A percentile compares a stretch with the other conserved stretches of the same genome.
These are phyloP conservation scores for Colletotrichum truncatum DNA, from an alignment of 2,329 filamentous ascomycete species.

Conservation along the genomic window DNA sequence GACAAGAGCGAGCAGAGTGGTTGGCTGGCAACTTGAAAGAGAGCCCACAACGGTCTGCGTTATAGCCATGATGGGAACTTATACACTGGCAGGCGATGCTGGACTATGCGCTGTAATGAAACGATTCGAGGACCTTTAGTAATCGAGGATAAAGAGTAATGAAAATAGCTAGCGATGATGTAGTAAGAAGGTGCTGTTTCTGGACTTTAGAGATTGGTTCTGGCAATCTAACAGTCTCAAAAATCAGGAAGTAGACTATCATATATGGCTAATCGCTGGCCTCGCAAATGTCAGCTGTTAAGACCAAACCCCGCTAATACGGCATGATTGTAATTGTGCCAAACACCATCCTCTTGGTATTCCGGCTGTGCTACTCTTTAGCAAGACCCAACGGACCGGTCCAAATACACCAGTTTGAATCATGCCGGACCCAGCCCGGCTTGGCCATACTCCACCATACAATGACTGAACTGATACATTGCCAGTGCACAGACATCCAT, in stretches of 20 bases:
- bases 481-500: background rate
- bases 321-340: background rate
- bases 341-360: background rate
- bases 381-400: background rate
- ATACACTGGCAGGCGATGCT: too few species aligned
- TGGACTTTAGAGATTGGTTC: background rate
- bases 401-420: background rate
- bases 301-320: too few species aligned
- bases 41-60: background rate
- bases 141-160: background rate
- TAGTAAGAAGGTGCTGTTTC: conserved; percentile 1
- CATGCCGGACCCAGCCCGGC: background rate
- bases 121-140: background rate
- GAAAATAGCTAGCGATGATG: too few species aligned
- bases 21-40: background rate
- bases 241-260: too few species aligned
- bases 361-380: background rate
- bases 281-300: too few species aligned
- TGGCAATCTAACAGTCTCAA: too few species aligned
- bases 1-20: background rate
- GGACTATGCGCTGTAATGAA: background rate
- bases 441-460: conserved; percentile 4
- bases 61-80: background rate
- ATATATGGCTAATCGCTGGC: too few species aligned
- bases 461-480: background rate